Evolutionary conservation across 768 basidiomycete genomes (phyloP).

Genomic region (Russula dissimulans): DNA sequence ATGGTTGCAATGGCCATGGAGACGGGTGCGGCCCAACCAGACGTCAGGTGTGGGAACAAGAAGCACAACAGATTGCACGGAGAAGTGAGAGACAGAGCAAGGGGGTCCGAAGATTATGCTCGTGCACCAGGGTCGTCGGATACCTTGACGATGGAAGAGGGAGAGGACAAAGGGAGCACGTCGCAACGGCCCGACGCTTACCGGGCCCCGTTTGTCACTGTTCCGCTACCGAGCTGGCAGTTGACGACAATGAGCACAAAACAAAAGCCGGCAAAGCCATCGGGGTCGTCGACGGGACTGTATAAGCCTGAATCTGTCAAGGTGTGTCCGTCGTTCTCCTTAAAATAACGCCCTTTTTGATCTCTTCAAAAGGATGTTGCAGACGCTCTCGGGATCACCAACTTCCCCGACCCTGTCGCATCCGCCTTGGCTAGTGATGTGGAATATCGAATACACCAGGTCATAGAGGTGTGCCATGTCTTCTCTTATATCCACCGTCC

Average conservation of each 20-base stretch:
- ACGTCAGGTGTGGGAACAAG: not conserved
- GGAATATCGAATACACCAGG: slow-evolving; percentile 92
- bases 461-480: slow-evolving; percentile 61
- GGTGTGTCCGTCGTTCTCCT: slow-evolving; percentile 2
- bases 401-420: slow-evolving; percentile 68
- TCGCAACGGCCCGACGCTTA: not conserved
- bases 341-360: not conserved
- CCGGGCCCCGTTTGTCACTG: too few species aligned
- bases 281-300: slow-evolving; percentile 12
- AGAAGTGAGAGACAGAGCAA: not conserved
- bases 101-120: not conserved
- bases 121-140: not conserved
- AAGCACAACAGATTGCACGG: not conserved
- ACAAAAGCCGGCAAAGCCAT: slow-evolving; percentile 13
- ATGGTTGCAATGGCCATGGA: not conserved
- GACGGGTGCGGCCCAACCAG: not conserved
- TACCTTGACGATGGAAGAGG: too few species aligned
- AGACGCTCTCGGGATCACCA: slow-evolving; percentile 72
- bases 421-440: slow-evolving; percentile 89
- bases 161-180: not conserved
- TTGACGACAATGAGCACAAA: slow-evolving; percentile 11
- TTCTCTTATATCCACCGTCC: not conserved
- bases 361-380: slow-evolving; percentile 65
- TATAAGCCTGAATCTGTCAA: slow-evolving; percentile 20
- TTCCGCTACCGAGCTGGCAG: not conserved